Base-by-base conservation (phyloP, 306 rosid species). In the Mimosa bimucronata region DNA sequence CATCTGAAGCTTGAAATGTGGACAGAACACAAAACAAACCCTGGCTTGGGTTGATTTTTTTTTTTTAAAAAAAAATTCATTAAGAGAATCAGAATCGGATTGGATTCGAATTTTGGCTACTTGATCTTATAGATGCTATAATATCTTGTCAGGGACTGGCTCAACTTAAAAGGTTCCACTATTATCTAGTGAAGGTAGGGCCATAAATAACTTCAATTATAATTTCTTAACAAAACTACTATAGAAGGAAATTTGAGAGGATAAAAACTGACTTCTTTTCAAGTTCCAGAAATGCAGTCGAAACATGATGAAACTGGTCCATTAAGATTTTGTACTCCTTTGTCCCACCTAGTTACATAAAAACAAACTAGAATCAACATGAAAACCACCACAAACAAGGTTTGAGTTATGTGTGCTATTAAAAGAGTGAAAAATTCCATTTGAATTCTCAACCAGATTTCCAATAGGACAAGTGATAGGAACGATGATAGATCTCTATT, bases 281-380 rank as follows among this genome's bases (percentile, higher is more conserved):
- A 53, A 95, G 97, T 80, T 95, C 97, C 89, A 91, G 85, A 87
- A 93, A 93, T 58, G 99, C 99, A 68, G 90, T 87, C 66, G 97
- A 90, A 86, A 96, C 97, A 30, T 85, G 97, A 86, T 90, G 99
- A 88, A 96, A 88, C 85, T 96, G 87, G 70, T 91, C 97, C 99
- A 96, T 91, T 71, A 93, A 96, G 88, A 93, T 90, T 88, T 96
- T 91, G 89, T 93, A 96, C 67, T 96, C 88, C 83, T 96, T 93
- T 52, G 93, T 90, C 83, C 99, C 98, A 83, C 99, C 99, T 96
- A 28, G 85, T 69, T 70, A 86, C 80, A 81, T 78, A 26, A 82
- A 57, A 77, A 77, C n/a, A 34, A 34, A 74, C 42, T 57, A 41
- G 52, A 69, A 40, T 77, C 41, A 82, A 71, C 37, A 30, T 50